Percentiles rank a stretch among this genome's conserved stretches.
phyloP scores from a whole-genome alignment of 768 basidiomycete genomes.

The Auricularia auricula-judae region DNA sequence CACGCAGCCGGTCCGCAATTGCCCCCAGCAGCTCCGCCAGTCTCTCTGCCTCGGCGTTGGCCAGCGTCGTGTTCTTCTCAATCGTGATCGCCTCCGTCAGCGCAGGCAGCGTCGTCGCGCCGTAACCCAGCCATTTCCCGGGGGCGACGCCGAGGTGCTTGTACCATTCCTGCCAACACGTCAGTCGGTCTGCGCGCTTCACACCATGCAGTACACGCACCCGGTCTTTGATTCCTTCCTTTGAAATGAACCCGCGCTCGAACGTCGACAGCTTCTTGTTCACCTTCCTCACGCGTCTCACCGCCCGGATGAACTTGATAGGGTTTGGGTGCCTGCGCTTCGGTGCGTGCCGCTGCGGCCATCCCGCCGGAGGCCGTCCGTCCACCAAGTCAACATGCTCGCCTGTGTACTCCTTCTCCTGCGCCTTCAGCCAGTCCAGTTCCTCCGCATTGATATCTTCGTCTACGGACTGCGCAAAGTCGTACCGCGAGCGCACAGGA shows the following conservation, averaged over 20 bases:
- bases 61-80: conserved; percentile 53
- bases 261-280: conserved; percentile 63
- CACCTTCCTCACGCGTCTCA: conserved; percentile 41
- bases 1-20: conserved; percentile 27
- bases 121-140: conserved; percentile 77
- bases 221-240: conserved; percentile 64
- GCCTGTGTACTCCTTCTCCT: background rate
- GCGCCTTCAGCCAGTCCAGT: background rate
- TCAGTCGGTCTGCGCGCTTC: background rate
- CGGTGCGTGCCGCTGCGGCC: background rate
- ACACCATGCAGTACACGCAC: background rate
- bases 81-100: conserved; percentile 66
- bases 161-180: conserved; percentile 52
- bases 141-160: conserved; percentile 78
- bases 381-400: background rate
- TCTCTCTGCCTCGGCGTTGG: conserved; percentile 47
- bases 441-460: background rate
- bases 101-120: conserved; percentile 75
- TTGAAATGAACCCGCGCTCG: conserved; percentile 71
- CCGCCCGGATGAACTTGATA: conserved; percentile 42
- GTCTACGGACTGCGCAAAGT: background rate
- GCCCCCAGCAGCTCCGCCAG: conserved; percentile 42
- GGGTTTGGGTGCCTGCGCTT: background rate
- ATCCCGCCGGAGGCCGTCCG: background rate
- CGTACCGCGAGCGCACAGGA: background rate